A percentile compares a stretch with the other conserved stretches of the same genome.
These are phyloP conservation scores for Phytophthora megakarya DNA, from an alignment of 352 stramenopile species.

Conservation along the genomic window DNA sequence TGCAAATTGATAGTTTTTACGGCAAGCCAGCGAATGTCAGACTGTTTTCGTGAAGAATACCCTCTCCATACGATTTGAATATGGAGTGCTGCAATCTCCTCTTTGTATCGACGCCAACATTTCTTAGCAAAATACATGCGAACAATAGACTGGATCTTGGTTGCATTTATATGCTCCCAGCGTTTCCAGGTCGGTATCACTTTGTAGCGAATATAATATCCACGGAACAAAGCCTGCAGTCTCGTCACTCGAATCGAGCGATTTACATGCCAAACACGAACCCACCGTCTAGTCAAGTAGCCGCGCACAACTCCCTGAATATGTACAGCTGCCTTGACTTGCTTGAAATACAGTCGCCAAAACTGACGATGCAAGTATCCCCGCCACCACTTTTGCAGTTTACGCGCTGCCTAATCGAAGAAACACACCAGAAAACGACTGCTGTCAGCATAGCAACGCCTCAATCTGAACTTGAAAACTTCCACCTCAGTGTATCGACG, in stretches of 20 bases:
- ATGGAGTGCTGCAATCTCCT: conserved; percentile 45
- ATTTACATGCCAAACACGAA: conserved; percentile 63
- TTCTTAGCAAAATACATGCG: conserved; percentile 50
- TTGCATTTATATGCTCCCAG: conserved; percentile 65
- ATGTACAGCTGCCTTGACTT: conserved; percentile 45
- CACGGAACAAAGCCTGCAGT: conserved; percentile 68
- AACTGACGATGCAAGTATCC: conserved; percentile 43
- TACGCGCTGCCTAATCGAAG: conserved; percentile 37
- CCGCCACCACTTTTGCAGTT: conserved; percentile 69
- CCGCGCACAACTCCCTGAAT: conserved; percentile 65
- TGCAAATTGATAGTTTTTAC: conserved; percentile 57
- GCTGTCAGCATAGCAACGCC: not conserved
- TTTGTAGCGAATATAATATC: conserved; percentile 48
- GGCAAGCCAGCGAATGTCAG: conserved; percentile 59
- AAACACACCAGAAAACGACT: not conserved
- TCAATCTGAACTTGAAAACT: not conserved
- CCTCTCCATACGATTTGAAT: conserved; percentile 77
- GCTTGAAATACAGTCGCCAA: conserved; percentile 50
- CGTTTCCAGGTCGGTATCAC: conserved; percentile 53
- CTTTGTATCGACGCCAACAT: conserved; percentile 9
- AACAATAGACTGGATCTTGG: conserved; percentile 70
- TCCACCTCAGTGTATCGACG: conserved; percentile 49
- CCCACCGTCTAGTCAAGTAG: conserved; percentile 51
- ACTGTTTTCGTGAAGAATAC: conserved; percentile 41
- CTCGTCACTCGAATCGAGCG: conserved; percentile 49